Evolutionary conservation across 805 yeast genomes (phyloP).

Genomic region (Wickerhamomyces silvicola): DNA sequence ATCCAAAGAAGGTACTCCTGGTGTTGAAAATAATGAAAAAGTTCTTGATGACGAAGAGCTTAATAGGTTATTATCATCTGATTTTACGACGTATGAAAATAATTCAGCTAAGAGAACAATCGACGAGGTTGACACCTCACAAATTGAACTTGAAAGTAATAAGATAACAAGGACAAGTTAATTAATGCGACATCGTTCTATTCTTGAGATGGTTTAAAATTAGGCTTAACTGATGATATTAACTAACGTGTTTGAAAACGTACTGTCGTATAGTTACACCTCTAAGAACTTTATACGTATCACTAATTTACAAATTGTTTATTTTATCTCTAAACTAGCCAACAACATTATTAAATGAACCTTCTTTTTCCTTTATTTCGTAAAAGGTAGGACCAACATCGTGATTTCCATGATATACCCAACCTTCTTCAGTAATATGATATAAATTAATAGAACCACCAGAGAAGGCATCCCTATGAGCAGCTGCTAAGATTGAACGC

Average conservation of each 20-base stretch:
- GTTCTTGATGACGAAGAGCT: constrained; percentile 21
- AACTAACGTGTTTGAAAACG: neutral
- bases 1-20: constrained; percentile 23
- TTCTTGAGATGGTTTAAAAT: neutral
- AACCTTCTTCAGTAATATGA: constrained; percentile 89
- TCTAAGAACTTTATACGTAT: neutral
- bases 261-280: too few species aligned
- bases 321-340: neutral
- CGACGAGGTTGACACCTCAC: constrained; percentile 6
- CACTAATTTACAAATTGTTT: constrained; percentile 1
- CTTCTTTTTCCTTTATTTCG: constrained; percentile 78
- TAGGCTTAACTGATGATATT: constrained; percentile 1
- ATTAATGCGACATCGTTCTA: constrained; percentile 2
- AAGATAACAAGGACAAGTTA: constrained; percentile 1
- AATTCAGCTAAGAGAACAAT: constrained; percentile 6
- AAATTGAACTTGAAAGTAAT: neutral
- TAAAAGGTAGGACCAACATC: constrained; percentile 89
- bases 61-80: constrained; percentile 17
- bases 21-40: constrained; percentile 9
- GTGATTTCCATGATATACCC: constrained; percentile 94
- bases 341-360: constrained; percentile 76
- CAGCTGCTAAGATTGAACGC: constrained; percentile 93
- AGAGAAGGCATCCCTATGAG: constrained; percentile 96
- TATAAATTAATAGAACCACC: constrained; percentile 94
- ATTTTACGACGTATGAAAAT: constrained; percentile 6